Percentiles rank a stretch among this genome's conserved stretches.
phyloP scores from a whole-genome alignment of 495 filamentous ascomycete genomes.

The Pyrenopolyporus hunteri region DNA sequence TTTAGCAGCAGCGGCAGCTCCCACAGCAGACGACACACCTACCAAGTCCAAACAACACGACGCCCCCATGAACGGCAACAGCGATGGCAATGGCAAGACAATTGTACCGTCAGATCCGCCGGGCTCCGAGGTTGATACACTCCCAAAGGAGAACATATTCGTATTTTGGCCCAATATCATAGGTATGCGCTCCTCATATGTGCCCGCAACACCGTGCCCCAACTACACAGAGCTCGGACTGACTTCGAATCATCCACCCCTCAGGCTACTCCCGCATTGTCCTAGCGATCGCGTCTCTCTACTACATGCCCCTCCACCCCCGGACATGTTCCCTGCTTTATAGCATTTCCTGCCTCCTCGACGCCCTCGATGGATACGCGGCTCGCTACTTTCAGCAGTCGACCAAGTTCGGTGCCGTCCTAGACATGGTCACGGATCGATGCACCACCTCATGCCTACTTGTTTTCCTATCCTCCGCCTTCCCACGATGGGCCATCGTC shows the following conservation, averaged over 20 bases:
- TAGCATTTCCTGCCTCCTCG: constrained; percentile 88
- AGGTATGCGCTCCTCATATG: constrained; percentile 59
- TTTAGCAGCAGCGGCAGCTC: constrained; percentile 33
- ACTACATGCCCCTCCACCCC: constrained; percentile 98
- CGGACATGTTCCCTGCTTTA: constrained; percentile 93
- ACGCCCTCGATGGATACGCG: constrained; percentile 90
- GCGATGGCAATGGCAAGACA: constrained; percentile 39
- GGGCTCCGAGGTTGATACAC: constrained; percentile 28
- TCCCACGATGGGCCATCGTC: constrained; percentile 86
- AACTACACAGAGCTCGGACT: constrained; percentile 2
- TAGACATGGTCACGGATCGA: constrained; percentile 91
- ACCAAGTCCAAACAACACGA: constrained; percentile 17
- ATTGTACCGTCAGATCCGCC: constrained; percentile 20
- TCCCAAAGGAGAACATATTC: constrained; percentile 82
- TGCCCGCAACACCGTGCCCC: background rate
- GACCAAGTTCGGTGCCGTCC: constrained; percentile 90
- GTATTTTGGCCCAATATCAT: constrained; percentile 95
- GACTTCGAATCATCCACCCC: constrained; percentile 8
- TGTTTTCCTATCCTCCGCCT: constrained; percentile 90
- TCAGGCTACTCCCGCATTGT: constrained; percentile 88
- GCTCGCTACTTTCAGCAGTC: constrained; percentile 88
- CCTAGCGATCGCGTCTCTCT: constrained; percentile 88
- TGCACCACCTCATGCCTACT: constrained; percentile 94
- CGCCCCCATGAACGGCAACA: constrained; percentile 27
- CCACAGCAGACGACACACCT: constrained; percentile 27